phyloP scores from a whole-genome alignment of 2,329 filamentous ascomycete genomes.

The Teratosphaeria viscida region DNA sequence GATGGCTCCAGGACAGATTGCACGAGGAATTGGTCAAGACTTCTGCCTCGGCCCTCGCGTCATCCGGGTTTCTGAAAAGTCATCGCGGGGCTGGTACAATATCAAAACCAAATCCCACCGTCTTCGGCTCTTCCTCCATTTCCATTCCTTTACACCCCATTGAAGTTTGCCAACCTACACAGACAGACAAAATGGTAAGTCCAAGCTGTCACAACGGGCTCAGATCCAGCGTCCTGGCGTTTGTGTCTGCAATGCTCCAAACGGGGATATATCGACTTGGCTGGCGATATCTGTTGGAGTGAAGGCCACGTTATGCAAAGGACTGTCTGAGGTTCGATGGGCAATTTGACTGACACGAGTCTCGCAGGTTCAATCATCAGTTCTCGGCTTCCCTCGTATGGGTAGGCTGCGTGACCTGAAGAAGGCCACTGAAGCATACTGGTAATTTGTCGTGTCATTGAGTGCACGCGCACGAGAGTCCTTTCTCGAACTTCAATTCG shows the following conservation, averaged over 20 bases:
- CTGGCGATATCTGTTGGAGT: too few relatives aligned
- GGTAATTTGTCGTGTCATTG: slow-evolving; percentile 34
- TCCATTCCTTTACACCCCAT: not conserved
- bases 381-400: slow-evolving; percentile 99
- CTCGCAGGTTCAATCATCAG: slow-evolving; percentile 46
- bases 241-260: not conserved
- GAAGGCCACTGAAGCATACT: slow-evolving; percentile 98
- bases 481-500: too few relatives aligned
- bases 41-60: not conserved
- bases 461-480: not conserved
- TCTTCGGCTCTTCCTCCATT: not conserved
- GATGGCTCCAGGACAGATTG: not conserved
- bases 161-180: not conserved
- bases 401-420: slow-evolving; percentile 97
- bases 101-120: not conserved
- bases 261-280: not conserved
- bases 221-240: not conserved
- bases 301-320: not conserved
- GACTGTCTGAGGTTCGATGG: not conserved
- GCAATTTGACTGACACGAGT: slow-evolving; percentile 1
- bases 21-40: not conserved
- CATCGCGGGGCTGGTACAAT: not conserved
- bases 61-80: not conserved
- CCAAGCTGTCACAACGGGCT: not conserved
- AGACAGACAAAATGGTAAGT: not conserved